phyloP scores from a whole-genome alignment of 2,329 filamentous ascomycete genomes.

The Penicillium sp. region DNA sequence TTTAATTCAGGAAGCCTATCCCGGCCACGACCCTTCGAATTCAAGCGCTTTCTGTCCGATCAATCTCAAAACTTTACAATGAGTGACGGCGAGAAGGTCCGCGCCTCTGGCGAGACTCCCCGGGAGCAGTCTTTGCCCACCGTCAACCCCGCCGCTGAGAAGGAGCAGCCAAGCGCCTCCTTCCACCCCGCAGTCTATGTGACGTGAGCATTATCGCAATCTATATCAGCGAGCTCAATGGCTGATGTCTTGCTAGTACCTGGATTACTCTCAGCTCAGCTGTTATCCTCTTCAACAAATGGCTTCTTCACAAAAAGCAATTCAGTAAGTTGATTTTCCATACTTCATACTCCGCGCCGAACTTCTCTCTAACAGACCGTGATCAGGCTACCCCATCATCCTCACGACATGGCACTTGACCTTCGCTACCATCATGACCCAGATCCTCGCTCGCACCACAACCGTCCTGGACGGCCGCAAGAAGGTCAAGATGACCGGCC shows the following conservation, averaged over 20 bases:
- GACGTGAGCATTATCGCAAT: constrained; percentile 45
- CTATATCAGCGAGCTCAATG: background rate
- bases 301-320: constrained; percentile 81
- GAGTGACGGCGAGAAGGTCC: constrained; percentile 76
- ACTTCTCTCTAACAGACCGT: constrained; percentile 3
- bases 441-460: constrained; percentile 87
- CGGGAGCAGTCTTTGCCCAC: constrained; percentile 67
- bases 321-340: constrained; percentile 64
- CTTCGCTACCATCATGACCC: constrained; percentile 93
- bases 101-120: constrained; percentile 72
- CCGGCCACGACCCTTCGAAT: constrained; percentile 51
- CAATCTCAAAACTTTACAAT: constrained; percentile 50
- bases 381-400: constrained; percentile 56
- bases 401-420: constrained; percentile 94
- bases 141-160: constrained; percentile 74
- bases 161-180: constrained; percentile 64
- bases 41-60: constrained; percentile 48
- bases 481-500: constrained; percentile 94
- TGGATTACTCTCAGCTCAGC: constrained; percentile 94
- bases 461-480: constrained; percentile 89
- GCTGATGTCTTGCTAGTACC: constrained; percentile 55
- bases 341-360: background rate
- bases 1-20: constrained; percentile 45
- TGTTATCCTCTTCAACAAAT: constrained; percentile 99
- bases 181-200: constrained; percentile 88